Conservation (phyloP, 257 asterid species). For the Nyctanthes arbortristis region DNA sequence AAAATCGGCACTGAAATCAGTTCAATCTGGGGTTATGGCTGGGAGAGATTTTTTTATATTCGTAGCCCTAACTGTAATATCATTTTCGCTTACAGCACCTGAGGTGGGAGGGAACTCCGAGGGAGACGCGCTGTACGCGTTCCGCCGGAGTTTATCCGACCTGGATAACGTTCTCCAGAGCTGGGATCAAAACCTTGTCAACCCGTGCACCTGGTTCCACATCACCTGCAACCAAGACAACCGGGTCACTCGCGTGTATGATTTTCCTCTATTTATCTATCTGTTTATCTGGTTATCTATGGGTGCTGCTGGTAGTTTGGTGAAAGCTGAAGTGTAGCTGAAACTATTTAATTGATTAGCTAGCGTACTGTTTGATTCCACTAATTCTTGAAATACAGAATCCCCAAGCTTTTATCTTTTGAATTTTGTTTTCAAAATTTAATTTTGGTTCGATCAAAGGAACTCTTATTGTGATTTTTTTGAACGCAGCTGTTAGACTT, state of each 20-base stretch:
- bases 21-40: slow-evolving; percentile 32
- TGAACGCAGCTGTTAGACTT: neutral
- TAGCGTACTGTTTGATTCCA: neutral
- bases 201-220: slow-evolving; percentile 67
- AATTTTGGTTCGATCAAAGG: neutral
- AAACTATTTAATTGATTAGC: neutral
- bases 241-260: slow-evolving; percentile 66
- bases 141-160: slow-evolving; percentile 54
- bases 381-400: neutral
- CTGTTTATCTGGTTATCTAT: neutral
- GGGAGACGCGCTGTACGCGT: slow-evolving; percentile 60
- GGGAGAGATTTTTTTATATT: slow-evolving; percentile 31
- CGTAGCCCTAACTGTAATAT: slow-evolving; percentile 29
- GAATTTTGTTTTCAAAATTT: neutral
- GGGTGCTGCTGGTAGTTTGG: slow-evolving; percentile 1
- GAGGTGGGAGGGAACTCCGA: slow-evolving; percentile 48
- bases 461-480: neutral
- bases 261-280: neutral
- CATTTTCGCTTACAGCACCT: slow-evolving; percentile 28
- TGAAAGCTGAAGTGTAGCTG: neutral
- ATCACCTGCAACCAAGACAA: slow-evolving; percentile 62
- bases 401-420: neutral
- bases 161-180: slow-evolving; percentile 61
- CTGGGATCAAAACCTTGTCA: slow-evolving; percentile 68
- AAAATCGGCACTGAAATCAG: slow-evolving; percentile 6